A percentile compares a stretch with the other conserved stretches of the same genome.
Conservation (phyloP, 495 filamentous ascomycete species). For the Hypoxylon perforatum region DNA sequence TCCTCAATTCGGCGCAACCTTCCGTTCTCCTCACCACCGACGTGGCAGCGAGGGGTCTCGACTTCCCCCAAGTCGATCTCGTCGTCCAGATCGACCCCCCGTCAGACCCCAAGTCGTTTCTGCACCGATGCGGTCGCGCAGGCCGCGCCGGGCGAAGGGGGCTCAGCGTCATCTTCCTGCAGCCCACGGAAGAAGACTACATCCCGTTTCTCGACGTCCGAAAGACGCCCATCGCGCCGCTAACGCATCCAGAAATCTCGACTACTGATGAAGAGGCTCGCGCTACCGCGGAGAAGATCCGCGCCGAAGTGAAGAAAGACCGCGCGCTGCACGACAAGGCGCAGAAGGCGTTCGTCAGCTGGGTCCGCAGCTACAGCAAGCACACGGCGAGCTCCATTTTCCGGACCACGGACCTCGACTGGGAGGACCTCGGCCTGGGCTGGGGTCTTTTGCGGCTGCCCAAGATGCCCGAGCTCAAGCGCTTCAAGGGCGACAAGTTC, state of each 20-base stretch:
- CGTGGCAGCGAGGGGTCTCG: constrained; percentile 70
- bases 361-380: constrained; percentile 90
- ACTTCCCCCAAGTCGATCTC: constrained; percentile 94
- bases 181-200: constrained; percentile 90
- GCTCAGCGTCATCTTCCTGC: constrained; percentile 84
- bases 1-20: constrained; percentile 73
- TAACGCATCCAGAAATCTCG: constrained; percentile 59
- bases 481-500: constrained; percentile 70
- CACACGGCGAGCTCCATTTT: constrained; percentile 94
- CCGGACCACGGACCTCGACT: constrained; percentile 81
- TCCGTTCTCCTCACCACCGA: constrained; percentile 88
- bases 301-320: constrained; percentile 72
- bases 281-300: constrained; percentile 63
- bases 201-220: constrained; percentile 86
- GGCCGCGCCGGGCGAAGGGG: constrained; percentile 89
- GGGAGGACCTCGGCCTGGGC: constrained; percentile 79
- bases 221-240: constrained; percentile 82
- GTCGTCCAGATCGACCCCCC: constrained; percentile 94
- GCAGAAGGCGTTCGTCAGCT: constrained; percentile 90
- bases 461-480: constrained; percentile 91
- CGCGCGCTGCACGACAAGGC: constrained; percentile 88
- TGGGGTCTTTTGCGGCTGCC: constrained; percentile 87
- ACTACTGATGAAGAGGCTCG: constrained; percentile 68
- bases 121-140: constrained; percentile 93
- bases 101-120: constrained; percentile 91